Percentiles rank a stretch among this genome's conserved stretches.
Conservation (phyloP, 2,329 filamentous ascomycete genomes). For the Didymella pomorum region DNA sequence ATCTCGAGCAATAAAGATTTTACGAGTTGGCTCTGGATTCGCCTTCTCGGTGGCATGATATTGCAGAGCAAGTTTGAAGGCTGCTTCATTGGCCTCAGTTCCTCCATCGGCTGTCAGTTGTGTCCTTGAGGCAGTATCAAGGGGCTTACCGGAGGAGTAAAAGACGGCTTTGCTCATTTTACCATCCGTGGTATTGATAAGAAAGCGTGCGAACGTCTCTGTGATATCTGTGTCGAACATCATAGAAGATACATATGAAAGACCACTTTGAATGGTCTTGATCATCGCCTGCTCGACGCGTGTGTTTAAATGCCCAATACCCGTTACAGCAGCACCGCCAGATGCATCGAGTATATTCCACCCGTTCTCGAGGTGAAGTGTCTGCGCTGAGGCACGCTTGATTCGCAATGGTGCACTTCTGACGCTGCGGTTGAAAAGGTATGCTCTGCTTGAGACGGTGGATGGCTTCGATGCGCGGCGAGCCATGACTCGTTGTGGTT, state of each 20-base stretch:
- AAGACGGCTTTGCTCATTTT: constrained; percentile 65
- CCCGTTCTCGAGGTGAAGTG: constrained; percentile 60
- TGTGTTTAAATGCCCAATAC: constrained; percentile 72
- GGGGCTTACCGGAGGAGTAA: constrained; percentile 62
- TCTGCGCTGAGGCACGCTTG: constrained; percentile 59
- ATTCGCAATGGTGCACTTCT: constrained; percentile 57
- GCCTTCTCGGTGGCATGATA: constrained; percentile 66
- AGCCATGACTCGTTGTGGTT: constrained; percentile 18
- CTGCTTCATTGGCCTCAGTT: constrained; percentile 73
- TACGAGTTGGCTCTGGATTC: constrained; percentile 61
- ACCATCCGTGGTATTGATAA: constrained; percentile 61
- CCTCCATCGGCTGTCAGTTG: constrained; percentile 22
- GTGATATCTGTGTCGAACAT: constrained; percentile 65
- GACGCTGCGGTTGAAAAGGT: constrained; percentile 61
- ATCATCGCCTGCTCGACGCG: constrained; percentile 68
- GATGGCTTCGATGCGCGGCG: constrained; percentile 14
- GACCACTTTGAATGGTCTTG: constrained; percentile 62
- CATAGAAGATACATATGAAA: constrained; percentile 67
- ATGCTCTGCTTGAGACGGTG: background rate
- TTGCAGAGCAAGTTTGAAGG: constrained; percentile 72
- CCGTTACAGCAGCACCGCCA: constrained; percentile 75
- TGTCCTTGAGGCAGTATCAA: background rate
- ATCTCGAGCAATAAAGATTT: constrained; percentile 69
- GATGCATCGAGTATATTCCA: constrained; percentile 72
- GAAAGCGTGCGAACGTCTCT: constrained; percentile 60